Evolutionary conservation across 257 asterid genomes (phyloP), one percentile per base, ranked within the genome.

Genomic region (Fraxinus cuspidata): DNA sequence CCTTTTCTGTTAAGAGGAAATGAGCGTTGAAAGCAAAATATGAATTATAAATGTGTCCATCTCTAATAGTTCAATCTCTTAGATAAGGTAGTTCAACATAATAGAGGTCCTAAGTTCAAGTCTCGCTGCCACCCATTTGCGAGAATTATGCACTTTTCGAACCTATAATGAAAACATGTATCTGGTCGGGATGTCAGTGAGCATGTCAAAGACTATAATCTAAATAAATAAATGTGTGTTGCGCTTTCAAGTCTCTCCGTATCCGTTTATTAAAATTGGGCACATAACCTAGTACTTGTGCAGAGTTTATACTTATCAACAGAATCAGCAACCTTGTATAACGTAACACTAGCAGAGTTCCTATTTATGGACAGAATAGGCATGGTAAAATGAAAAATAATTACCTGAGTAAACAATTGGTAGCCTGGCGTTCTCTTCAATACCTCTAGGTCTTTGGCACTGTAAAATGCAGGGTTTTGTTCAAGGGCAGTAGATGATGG

Each of bases 401-500:
- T 79, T 88, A 94, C 97, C 97, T 87, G 85, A 76, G 87, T 78
- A 70, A 91, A 91, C 86, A 92, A 79, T 74, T 92, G 94, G 84
- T 92, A 92, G 13, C 98, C 98, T 0, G 94, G 94, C 15, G 98
- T 91, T 76, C 87, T 89, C 86, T 89, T 87, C 87, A 95, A 77
- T 58, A 83, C 94, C 74, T 92, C 98, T 81, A 91, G 75, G 81
- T 95, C 99, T 82, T 86, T 92, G 51, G 77, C 74, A 81, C 89
- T 83, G 73, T 89, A 93, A 79, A 93, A 93, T 0, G 82, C 73
- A 34, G 94, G 91, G 79, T 88, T 95, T 75, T 90, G 84, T 31
- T 93, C 98, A 38, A 91, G 96, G n/a, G 87, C 90, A 21, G 86
- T 85, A 0, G 97, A 85, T 15, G 97, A 89, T 29, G 97, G 98